Evolutionary conservation across 1,284 basidiomycete genomes (phyloP).

Genomic region (Sutorius eximius): DNA sequence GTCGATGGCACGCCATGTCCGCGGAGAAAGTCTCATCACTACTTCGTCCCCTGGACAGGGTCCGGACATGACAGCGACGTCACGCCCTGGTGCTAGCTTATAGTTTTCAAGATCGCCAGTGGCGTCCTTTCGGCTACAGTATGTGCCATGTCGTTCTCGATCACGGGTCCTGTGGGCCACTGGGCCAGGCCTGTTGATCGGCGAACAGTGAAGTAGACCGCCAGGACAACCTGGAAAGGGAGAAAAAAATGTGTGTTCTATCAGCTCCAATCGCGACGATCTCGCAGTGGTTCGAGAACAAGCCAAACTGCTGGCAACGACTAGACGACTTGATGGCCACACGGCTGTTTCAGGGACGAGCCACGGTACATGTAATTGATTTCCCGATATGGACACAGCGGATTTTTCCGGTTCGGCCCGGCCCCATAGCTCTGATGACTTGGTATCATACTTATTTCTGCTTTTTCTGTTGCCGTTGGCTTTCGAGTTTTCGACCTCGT

Average conservation of each 20-base stretch:
- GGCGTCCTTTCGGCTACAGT: conserved; percentile 8
- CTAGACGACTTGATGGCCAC: not conserved
- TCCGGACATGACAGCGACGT: conserved; percentile 4
- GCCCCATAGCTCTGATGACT: conserved; percentile 7
- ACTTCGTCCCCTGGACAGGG: conserved; percentile 8
- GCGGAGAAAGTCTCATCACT: conserved; percentile 21
- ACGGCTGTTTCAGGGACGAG: conserved; percentile 34
- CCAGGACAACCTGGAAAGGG: conserved; percentile 5
- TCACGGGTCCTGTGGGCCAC: conserved; percentile 3
- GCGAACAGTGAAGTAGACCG: conserved; percentile 18
- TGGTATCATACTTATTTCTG: conserved; percentile 30
- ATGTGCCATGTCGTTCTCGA: not conserved
- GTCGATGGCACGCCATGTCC: conserved; percentile 22
- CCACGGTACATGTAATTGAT: conserved; percentile 15
- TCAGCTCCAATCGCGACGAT: conserved; percentile 30
- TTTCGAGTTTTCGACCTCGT: conserved; percentile 11
- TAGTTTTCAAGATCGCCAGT: conserved; percentile 1
- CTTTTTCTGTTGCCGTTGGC: conserved; percentile 4
- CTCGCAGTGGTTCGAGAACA: conserved; percentile 23
- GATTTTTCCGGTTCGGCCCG: conserved; percentile 33
- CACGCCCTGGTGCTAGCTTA: conserved; percentile 1
- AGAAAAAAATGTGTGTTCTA: conserved; percentile 17
- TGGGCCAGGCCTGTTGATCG: conserved; percentile 21
- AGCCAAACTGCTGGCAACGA: conserved; percentile 12
- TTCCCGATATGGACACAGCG: conserved; percentile 30